Conservation (phyloP, 2,329 filamentous ascomycete species). For the Trichoderma sp. region DNA sequence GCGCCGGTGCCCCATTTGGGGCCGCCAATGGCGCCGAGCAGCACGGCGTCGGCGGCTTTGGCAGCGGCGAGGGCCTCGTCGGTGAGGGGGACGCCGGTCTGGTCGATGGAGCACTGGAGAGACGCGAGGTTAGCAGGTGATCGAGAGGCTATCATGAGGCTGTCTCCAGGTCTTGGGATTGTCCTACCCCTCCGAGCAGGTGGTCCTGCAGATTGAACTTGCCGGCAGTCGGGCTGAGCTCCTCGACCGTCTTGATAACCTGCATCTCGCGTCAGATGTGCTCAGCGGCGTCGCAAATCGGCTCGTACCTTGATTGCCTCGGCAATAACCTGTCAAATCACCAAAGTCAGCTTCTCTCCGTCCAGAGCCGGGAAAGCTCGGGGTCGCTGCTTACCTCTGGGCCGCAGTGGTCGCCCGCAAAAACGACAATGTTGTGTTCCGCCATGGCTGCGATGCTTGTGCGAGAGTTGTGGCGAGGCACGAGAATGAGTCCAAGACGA, state of each 20-base stretch:
- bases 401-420: conserved; percentile 81
- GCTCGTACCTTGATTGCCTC: too few species aligned
- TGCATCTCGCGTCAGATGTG: conserved; percentile 38
- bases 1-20: conserved; percentile 91
- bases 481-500: too few species aligned
- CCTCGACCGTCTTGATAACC: conserved; percentile 79
- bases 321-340: too few species aligned
- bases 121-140: too few species aligned
- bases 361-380: not conserved
- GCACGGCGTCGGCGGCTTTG: conserved; percentile 82
- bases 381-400: conserved; percentile 62
- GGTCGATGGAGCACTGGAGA: conserved; percentile 81
- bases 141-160: too few species aligned
- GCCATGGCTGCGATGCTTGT: conserved; percentile 52
- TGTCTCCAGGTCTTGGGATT: too few species aligned
- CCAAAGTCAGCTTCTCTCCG: not conserved
- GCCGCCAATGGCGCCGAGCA: conserved; percentile 93
- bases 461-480: too few species aligned
- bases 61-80: conserved; percentile 80
- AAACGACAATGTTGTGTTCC: conserved; percentile 76
- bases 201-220: conserved; percentile 91
- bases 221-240: conserved; percentile 64
- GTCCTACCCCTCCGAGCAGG: conserved; percentile 88
- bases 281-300: too few species aligned
- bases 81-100: conserved; percentile 74